These are phyloP conservation scores for Annulohypoxylon stygium DNA, from an alignment of 495 filamentous ascomycete species.

Conservation along the genomic window DNA sequence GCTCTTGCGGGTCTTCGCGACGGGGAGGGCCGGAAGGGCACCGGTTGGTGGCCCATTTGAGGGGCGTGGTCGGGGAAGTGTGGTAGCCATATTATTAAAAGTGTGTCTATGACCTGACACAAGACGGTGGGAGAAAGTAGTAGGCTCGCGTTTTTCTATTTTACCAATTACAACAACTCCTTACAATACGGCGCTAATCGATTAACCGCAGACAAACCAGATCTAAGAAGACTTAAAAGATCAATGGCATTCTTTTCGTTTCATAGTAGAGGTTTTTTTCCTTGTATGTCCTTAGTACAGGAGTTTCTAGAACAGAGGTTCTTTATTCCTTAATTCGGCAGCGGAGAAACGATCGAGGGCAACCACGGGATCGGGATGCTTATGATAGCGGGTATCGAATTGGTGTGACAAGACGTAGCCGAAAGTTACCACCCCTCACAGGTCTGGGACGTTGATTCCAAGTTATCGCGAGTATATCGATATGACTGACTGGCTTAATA, in stretches of 20 bases:
- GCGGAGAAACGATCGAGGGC: conserved; percentile 2
- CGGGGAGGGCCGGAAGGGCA: conserved; percentile 76
- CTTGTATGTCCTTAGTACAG: neutral
- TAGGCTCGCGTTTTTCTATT: conserved; percentile 21
- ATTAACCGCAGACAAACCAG: conserved; percentile 31
- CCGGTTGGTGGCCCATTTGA: conserved; percentile 73
- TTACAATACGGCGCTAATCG: conserved; percentile 7
- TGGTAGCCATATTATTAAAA: conserved; percentile 66
- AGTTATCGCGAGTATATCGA: conserved; percentile 8
- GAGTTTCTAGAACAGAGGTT: neutral
- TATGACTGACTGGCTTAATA: neutral
- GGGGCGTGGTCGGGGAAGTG: conserved; percentile 74
- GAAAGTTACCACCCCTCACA: conserved; percentile 19
- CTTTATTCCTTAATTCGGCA: conserved; percentile 15
- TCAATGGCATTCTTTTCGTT: conserved; percentile 37
- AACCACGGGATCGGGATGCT: conserved; percentile 18
- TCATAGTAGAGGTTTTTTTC: conserved; percentile 35
- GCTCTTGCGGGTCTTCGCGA: conserved; percentile 77
- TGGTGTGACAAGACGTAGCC: conserved; percentile 22
- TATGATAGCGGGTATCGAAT: conserved; percentile 28
- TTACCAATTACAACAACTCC: conserved; percentile 23
- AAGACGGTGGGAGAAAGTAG: conserved; percentile 8
- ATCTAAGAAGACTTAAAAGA: conserved; percentile 26
- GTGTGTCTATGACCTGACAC: conserved; percentile 31
- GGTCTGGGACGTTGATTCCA: neutral